Percentiles rank a stretch among this genome's conserved stretches.
phyloP scores from a whole-genome alignment of 495 filamentous ascomycete species.

The Tuber indicum region DNA sequence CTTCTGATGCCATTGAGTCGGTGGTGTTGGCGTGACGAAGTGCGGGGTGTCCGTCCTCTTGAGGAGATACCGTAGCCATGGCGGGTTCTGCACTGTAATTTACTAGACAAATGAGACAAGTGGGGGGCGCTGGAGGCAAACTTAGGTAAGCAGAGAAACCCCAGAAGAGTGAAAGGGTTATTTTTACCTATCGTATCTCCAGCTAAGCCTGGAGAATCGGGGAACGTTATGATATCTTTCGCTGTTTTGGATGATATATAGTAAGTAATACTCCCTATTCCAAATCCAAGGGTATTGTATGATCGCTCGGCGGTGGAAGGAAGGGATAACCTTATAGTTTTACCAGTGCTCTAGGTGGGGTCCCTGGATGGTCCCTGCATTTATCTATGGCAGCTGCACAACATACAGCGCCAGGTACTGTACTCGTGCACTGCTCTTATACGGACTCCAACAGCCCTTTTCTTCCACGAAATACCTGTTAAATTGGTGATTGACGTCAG shows the following conservation, averaged over 20 bases:
- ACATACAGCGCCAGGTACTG: neutral
- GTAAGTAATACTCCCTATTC: neutral
- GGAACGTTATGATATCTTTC: neutral
- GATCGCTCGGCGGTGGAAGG: neutral
- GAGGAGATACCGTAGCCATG: neutral
- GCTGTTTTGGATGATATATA: neutral
- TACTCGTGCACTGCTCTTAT: too few relatives aligned
- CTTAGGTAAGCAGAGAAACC: neutral
- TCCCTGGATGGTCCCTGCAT: neutral
- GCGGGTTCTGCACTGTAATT: neutral
- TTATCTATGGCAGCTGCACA: neutral
- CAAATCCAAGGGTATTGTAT: neutral
- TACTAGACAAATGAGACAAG: neutral
- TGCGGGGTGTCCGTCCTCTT: conserved; percentile 9
- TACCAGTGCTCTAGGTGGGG: too few relatives aligned
- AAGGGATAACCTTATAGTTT: neutral
- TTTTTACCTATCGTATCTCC: neutral
- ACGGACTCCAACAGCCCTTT: too few relatives aligned
- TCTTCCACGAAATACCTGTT: neutral
- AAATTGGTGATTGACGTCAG: neutral
- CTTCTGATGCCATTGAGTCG: conserved; percentile 23
- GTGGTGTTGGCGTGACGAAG: conserved; percentile 12
- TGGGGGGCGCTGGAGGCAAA: neutral
- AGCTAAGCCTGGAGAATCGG: neutral
- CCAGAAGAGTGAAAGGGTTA: neutral